Evolutionary conservation across 2,329 filamentous ascomycete species (phyloP), one percentile per base, ranked within the genome.

Genomic region (Colletotrichum sp.): DNA sequence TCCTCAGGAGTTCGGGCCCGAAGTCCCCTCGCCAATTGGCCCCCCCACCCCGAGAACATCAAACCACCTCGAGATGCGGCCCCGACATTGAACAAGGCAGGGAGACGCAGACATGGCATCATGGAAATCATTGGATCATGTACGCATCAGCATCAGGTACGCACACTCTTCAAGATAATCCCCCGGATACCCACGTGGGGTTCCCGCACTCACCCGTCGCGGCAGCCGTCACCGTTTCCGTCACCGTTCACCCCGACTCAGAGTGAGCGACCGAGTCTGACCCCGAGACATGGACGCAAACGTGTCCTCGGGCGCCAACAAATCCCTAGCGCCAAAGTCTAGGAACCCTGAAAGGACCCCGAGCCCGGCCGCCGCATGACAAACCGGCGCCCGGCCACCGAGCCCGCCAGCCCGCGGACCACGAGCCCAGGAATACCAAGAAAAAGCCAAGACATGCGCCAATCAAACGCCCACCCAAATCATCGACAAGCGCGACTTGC

Each of bases 391-490:
- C 73, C 39, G 70, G 36, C 13, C 63, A 60, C 73, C 73, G 57
- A 69, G 26, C 30, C 64, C 64, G 64, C 73, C 39, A 69, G 26
- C 39, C 70, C 64, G 64, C 70, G 73, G 64, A n/a, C 57, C 24
- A 59, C 73, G 36, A 63, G 16, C 30, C 52, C 36, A 52, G 26
- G 32, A 26, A 34, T 63, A 49, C 73, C 73, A 76, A 72, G 63
- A 32, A 49, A 64, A 49, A 49, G 69, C 69, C 73, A 76, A 76
- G 69, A 76, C 30, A 63, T 44, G 32, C 69, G 72, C 69, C 72
- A 55, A 67, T 72, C 52, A 66, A 71, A 66, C 60, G 8, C 36
- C 44, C 66, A 30, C 44, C 49, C 52, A 34, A 49, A 30, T 63
- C 34, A 21, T 16, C 28, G n/a, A 71, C 60, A 72, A 63, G 62